Evolutionary conservation across 2,329 filamentous ascomycete species (phyloP), one percentile per base, ranked within the genome.

Genomic region (Ampelomyces quisqualis): DNA sequence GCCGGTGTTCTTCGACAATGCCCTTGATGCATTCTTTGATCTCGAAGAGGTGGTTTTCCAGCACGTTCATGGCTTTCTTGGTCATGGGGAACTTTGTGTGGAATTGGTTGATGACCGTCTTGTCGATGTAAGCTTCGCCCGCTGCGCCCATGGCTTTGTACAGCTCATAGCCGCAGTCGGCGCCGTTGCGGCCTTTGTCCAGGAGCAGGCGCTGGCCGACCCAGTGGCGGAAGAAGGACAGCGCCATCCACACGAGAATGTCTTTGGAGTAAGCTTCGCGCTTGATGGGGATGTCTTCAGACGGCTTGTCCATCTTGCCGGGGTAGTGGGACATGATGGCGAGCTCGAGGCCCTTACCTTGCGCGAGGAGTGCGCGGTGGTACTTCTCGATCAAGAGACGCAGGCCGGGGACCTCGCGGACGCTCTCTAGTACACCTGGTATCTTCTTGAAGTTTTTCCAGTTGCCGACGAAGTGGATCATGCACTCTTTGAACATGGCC

Each of bases 201-300:
- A 64, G 62, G 24, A 67, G 58, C 23, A 76, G 60, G 10, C 62
- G 55, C 37, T 74, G 67, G 1, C 61, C 64, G 21, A 76, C 53
- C 70, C 72, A 77, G 53, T 78, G 71, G 1, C 72, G 70, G 55
- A 75, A 72, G 35, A 75, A 69, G 6, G 51, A 55, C 6, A 77
- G 60, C 3, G 70, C 70, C 60, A 77, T 74, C 76, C 76, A 78
- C 48, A 72, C 65, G 44, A 77, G 68, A 43, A 78, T 73, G 44
- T 78, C 72, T 42, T 68, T 72, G 14, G 65, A 60, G 47, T 77
- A 78, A 11, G 64, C 62, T 30, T 70, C 67, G 22, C 73, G 71
- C 37, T 64, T 67, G 37, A 68, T 64, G 8, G 72, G 59, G 1
- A 57, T 45, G 11, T 57, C 53, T 3, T 65, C 47, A 8, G 49